phyloP scores from a whole-genome alignment of 2,329 filamentous ascomycete species.

The Talaromyces albobiverticillius region DNA sequence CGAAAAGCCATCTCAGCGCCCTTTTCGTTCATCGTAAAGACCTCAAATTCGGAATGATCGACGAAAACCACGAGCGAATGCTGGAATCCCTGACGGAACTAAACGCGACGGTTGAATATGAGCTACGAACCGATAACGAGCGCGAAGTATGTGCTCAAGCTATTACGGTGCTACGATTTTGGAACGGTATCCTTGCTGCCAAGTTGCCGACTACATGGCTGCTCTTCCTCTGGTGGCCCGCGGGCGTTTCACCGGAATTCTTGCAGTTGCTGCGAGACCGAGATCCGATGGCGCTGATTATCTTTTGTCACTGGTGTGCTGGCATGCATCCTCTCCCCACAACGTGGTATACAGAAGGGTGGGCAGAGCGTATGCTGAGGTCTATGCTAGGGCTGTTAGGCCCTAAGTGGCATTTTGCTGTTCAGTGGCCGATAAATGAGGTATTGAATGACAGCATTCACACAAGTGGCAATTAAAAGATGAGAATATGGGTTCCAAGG shows the following conservation, averaged over 20 bases:
- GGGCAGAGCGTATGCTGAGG: slow-evolving; percentile 12
- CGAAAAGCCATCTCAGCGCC: slow-evolving; percentile 6
- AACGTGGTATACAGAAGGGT: slow-evolving; percentile 12
- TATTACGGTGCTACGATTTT: slow-evolving; percentile 15
- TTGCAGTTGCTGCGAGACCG: slow-evolving; percentile 6
- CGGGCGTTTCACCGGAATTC: slow-evolving; percentile 11
- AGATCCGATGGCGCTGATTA: slow-evolving; percentile 12
- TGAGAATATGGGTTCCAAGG: too few species aligned
- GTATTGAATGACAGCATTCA: too few species aligned
- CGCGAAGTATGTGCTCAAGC: slow-evolving; percentile 11
- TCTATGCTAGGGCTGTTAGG: slow-evolving; percentile 13
- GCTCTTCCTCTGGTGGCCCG: slow-evolving; percentile 14
- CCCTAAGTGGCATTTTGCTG: slow-evolving; percentile 9
- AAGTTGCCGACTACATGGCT: slow-evolving; percentile 15
- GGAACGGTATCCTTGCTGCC: slow-evolving; percentile 13
- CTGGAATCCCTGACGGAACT: not conserved
- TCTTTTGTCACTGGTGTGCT: slow-evolving; percentile 14
- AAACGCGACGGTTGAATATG: slow-evolving; percentile 7
- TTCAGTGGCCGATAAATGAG: slow-evolving; percentile 12
- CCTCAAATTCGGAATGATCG: slow-evolving; percentile 11
- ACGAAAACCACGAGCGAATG: slow-evolving; percentile 10
- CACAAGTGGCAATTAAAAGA: too few species aligned
- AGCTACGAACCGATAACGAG: slow-evolving; percentile 1
- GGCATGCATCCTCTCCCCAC: slow-evolving; percentile 11
- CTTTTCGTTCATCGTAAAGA: slow-evolving; percentile 14